These are phyloP conservation scores for Cenococcum geophilum DNA, from an alignment of 495 filamentous ascomycete genomes.

Conservation along the genomic window DNA sequence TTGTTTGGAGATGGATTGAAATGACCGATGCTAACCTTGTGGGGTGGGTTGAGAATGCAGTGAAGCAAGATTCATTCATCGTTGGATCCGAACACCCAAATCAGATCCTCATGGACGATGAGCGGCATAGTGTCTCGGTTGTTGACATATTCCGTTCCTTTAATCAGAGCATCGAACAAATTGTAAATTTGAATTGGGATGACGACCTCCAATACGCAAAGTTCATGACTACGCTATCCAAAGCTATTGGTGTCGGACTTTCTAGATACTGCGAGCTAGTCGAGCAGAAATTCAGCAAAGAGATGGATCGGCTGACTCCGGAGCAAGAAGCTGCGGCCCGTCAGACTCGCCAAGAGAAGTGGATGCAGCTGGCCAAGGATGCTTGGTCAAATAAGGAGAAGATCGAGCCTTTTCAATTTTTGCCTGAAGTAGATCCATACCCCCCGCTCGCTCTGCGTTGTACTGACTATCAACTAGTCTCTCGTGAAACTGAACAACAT, in stretches of 20 bases:
- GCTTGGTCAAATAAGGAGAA: constrained; percentile 92
- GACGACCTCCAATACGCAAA: constrained; percentile 89
- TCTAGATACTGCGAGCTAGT: constrained; percentile 87
- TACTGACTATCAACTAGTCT: constrained; percentile 52
- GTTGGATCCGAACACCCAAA: constrained; percentile 56
- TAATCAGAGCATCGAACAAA: constrained; percentile 79
- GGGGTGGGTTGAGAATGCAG: constrained; percentile 81
- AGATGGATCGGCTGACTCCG: constrained; percentile 86
- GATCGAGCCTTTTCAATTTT: constrained; percentile 97
- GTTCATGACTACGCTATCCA: constrained; percentile 94
- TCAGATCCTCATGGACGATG: constrained; percentile 64
- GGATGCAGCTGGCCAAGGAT: constrained; percentile 86
- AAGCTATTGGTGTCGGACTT: constrained; percentile 75
- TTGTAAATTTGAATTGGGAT: constrained; percentile 82
- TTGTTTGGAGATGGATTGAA: constrained; percentile 92
- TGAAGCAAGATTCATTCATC: constrained; percentile 78
- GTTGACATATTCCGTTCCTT: constrained; percentile 93
- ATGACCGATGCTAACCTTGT: constrained; percentile 71
- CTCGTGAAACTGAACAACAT: constrained; percentile 98
- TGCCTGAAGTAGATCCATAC: constrained; percentile 67
- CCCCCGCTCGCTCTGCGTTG: constrained; percentile 2
- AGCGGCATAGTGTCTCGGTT: constrained; percentile 85
- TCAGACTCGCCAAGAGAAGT: constrained; percentile 84
- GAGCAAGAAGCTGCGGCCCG: constrained; percentile 73
- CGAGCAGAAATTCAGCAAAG: constrained; percentile 77